These are phyloP conservation scores for Fonsecaea erecta DNA, from an alignment of 2,329 filamentous ascomycete species.

Conservation along the genomic window DNA sequence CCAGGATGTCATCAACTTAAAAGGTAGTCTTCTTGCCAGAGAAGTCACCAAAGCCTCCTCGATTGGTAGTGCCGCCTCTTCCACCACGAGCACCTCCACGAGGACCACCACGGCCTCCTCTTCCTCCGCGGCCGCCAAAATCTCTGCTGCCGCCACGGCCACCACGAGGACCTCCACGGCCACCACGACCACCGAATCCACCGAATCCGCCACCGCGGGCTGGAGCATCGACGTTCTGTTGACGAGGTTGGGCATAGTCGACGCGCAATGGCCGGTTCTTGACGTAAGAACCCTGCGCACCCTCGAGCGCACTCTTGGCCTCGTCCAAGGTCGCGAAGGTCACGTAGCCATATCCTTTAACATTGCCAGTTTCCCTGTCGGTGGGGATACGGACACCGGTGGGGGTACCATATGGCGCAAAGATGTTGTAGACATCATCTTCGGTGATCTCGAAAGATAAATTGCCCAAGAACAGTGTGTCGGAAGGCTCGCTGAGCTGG, in stretches of 20 bases:
- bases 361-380: constrained; percentile 78
- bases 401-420: constrained; percentile 71
- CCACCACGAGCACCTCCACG: constrained; percentile 52
- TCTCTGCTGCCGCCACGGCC: constrained; percentile 48
- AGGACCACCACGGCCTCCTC: constrained; percentile 47
- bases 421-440: constrained; percentile 73
- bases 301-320: constrained; percentile 73
- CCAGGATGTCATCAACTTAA: constrained; percentile 40
- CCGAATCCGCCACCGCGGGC: constrained; percentile 51
- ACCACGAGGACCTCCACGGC: constrained; percentile 54
- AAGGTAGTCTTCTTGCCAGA: constrained; percentile 81
- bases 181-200: constrained; percentile 56
- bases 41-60: constrained; percentile 67
- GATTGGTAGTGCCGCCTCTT: constrained; percentile 54
- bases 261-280: constrained; percentile 76
- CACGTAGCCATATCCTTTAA: constrained; percentile 93
- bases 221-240: constrained; percentile 56
- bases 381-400: constrained; percentile 85
- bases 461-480: constrained; percentile 92
- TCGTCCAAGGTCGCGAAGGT: constrained; percentile 82
- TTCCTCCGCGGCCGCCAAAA: constrained; percentile 58
- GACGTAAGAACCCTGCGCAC: constrained; percentile 73
- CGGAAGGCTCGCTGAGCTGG: constrained; percentile 74
- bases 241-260: constrained; percentile 75
- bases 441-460: constrained; percentile 82